A percentile compares a stretch with the other conserved stretches of the same genome.
Conservation (phyloP, 768 basidiomycete species). For the Chalciporus pseudorubinellus region DNA sequence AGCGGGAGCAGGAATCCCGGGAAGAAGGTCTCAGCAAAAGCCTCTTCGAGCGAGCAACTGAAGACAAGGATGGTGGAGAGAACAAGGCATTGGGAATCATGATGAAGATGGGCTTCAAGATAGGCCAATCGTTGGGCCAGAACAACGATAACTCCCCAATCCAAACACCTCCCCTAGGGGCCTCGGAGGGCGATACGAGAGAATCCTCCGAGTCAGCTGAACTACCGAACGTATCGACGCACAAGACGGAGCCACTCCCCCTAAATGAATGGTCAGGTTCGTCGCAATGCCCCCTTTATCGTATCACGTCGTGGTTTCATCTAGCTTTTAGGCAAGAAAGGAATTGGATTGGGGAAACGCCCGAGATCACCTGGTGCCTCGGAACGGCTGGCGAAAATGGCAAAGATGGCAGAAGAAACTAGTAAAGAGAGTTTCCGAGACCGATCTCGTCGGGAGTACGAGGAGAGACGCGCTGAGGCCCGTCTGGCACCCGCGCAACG, state of each 20-base stretch:
- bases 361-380: constrained; percentile 59
- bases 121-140: constrained; percentile 73
- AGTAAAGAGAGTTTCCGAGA: constrained; percentile 63
- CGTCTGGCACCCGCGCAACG: constrained; percentile 68
- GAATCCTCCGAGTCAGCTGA: constrained; percentile 2
- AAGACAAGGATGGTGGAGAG: constrained; percentile 45
- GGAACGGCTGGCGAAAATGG: constrained; percentile 72
- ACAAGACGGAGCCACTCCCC: constrained; percentile 67
- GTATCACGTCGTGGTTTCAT: constrained; percentile 2
- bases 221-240: constrained; percentile 21
- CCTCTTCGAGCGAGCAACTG: constrained; percentile 74
- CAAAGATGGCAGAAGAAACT: constrained; percentile 53
- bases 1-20: constrained; percentile 71
- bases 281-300: constrained; percentile 20
- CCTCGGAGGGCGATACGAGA: background rate
- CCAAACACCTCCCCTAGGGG: constrained; percentile 2
- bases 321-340: constrained; percentile 61
- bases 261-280: constrained; percentile 81
- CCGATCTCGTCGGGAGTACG: constrained; percentile 69
- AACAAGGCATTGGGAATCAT: constrained; percentile 87
- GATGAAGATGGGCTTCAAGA: constrained; percentile 93
- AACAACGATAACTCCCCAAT: constrained; percentile 17
- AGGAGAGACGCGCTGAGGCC: constrained; percentile 71
- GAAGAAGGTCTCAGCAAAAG: constrained; percentile 78
- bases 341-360: constrained; percentile 72